Conservation (phyloP, 805 yeast genomes). For the Candida loeiensis region DNA sequence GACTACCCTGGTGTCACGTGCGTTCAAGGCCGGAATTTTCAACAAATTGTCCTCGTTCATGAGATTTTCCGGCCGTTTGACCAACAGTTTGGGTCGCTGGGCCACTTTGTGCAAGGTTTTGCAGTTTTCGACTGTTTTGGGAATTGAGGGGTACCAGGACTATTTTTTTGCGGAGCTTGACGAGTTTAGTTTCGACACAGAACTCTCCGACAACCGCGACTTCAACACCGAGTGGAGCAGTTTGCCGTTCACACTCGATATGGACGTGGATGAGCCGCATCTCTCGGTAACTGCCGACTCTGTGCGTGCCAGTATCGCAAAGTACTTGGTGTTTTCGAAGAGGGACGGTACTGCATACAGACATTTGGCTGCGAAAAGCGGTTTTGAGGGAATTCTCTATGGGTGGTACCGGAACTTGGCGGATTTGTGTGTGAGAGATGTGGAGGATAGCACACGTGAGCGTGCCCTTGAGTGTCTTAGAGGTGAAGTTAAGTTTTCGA, state of each 20-base stretch:
- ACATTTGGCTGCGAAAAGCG: constrained; percentile 15
- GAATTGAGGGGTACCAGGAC: constrained; percentile 27
- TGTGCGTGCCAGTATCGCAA: constrained; percentile 33
- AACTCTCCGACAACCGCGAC: constrained; percentile 58
- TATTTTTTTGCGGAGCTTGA: constrained; percentile 16
- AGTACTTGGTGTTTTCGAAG: constrained; percentile 39
- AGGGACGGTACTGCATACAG: constrained; percentile 23
- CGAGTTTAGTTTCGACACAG: constrained; percentile 7
- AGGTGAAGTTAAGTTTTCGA: constrained; percentile 2
- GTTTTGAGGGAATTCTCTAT: neutral
- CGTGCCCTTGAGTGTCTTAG: neutral
- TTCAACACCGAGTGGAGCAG: constrained; percentile 49
- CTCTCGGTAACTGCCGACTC: neutral
- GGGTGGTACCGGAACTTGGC: constrained; percentile 4
- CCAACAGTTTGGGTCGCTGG: constrained; percentile 47
- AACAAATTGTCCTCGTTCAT: constrained; percentile 67
- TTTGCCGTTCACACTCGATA: constrained; percentile 2
- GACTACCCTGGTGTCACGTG: constrained; percentile 44
- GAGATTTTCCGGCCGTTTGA: constrained; percentile 52
- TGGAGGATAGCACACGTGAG: neutral
- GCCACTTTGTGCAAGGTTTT: constrained; percentile 31
- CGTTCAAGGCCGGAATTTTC: constrained; percentile 57
- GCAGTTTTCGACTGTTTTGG: constrained; percentile 29
- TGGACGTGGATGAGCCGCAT: constrained; percentile 6
- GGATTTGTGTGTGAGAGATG: neutral